Conservation (phyloP, 1,284 basidiomycete species). For the Ceratobasidium sp. region DNA sequence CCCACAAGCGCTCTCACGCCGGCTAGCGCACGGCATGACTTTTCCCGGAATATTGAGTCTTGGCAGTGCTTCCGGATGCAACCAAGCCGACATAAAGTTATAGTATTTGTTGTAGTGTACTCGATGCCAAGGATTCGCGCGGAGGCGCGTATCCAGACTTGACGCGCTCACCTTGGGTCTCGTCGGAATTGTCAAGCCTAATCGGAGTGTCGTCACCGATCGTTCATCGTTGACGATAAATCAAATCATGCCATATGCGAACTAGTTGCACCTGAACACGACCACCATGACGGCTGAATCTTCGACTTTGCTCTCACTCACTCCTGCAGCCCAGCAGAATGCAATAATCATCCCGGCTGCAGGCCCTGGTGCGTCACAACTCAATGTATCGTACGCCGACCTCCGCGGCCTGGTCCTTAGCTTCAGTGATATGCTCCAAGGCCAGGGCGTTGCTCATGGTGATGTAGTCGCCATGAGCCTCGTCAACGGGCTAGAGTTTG, state of each 20-base stretch:
- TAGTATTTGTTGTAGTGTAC: not conserved
- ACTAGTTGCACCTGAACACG: not conserved
- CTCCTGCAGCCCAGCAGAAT: conserved; percentile 22
- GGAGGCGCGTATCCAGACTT: conserved; percentile 7
- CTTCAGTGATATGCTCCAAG: conserved; percentile 42
- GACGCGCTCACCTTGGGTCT: not conserved
- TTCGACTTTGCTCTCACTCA: conserved; percentile 37
- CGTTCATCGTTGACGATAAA: not conserved
- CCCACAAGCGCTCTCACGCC: not conserved
- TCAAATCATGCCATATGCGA: conserved; percentile 18
- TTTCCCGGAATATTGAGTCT: conserved; percentile 12
- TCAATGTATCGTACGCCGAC: conserved; percentile 42
- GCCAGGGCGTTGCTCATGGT: conserved; percentile 44
- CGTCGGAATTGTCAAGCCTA: not conserved
- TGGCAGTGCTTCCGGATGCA: conserved; percentile 32
- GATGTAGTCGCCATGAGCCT: conserved; percentile 46
- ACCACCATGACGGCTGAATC: conserved; percentile 20
- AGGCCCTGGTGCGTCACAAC: conserved; percentile 21
- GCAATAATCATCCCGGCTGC: conserved; percentile 42
- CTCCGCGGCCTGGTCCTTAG: conserved; percentile 41
- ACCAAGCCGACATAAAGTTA: conserved; percentile 6
- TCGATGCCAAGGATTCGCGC: conserved; percentile 17
- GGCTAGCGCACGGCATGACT: not conserved
- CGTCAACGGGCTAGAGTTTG: conserved; percentile 45
- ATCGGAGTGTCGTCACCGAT: conserved; percentile 17